A percentile compares a stretch with the other conserved stretches of the same genome.
phyloP scores from a whole-genome alignment of 1,139 yeast genomes.

The Dujonia santamariae region DNA sequence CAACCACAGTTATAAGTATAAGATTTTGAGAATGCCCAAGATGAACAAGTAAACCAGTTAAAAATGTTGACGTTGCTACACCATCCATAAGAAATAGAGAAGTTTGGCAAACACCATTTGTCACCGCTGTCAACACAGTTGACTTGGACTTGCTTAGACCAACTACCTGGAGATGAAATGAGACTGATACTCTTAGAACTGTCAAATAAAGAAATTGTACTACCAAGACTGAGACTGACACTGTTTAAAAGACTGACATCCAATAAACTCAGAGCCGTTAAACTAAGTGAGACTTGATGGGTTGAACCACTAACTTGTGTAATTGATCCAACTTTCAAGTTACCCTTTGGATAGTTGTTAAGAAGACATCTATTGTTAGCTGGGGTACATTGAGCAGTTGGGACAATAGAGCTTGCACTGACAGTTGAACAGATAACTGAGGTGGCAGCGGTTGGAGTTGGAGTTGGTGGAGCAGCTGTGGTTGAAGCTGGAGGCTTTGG shows the following conservation, averaged over 20 bases:
- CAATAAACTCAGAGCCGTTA: constrained; percentile 1
- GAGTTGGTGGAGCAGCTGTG: too few species aligned
- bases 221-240: constrained; percentile 1
- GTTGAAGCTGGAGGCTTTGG: constrained; percentile 6
- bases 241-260: neutral
- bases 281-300: constrained; percentile 3
- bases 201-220: constrained; percentile 1
- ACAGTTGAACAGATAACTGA: too few species aligned
- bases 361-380: constrained; percentile 2
- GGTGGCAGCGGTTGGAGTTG: too few species aligned
- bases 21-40: constrained; percentile 1
- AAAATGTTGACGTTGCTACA: too few species aligned
- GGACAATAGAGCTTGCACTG: neutral
- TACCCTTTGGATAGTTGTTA: constrained; percentile 4
- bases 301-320: constrained; percentile 2
- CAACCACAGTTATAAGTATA: constrained; percentile 7
- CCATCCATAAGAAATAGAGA: constrained; percentile 1
- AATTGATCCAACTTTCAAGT: neutral
- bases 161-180: constrained; percentile 3
- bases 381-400: constrained; percentile 6
- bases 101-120: constrained; percentile 5
- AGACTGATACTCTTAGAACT: neutral
- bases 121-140: constrained; percentile 6
- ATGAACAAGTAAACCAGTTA: constrained; percentile 1
- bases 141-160: neutral